Evolutionary conservation across 805 yeast genomes (phyloP), one percentile per base, ranked within the genome.

Genomic region (Sungouiella blattae): DNA sequence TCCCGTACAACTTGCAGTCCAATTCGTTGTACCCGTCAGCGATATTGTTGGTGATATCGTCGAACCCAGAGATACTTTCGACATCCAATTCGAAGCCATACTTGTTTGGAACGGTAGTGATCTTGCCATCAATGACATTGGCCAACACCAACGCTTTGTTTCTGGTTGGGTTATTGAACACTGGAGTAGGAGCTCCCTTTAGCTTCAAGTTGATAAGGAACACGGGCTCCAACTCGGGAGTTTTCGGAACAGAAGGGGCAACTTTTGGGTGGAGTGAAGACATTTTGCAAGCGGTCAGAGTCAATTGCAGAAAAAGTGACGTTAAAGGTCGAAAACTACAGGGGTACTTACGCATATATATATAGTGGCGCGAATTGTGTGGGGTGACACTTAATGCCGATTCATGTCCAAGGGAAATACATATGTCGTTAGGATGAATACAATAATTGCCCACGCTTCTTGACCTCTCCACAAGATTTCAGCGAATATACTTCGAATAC

Each of bases 1-100:
- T 69, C 21, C 76, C 67, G 44, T 62, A 73, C 35, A 77, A 39
- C 33, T 65, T 67, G 52, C 82, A 77, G 46, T 75, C 78, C 45
- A 77, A 59, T n/a, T 49, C 49, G 8, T 58, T 37, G 17, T 52
- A 41, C 4, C 47, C 47, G 4, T 55, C 47, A 11, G 50, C 52
- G n/a, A 58, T 48, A 24, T 54, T 52, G 18, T 55, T 47, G 14
- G 64, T 62, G 47, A 78, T 59, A 34, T 75, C 74, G 43, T 78
- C 85, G 40, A 56, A 55, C 4, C 84, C 83, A 14, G 27, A 31
- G 15, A 62, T 37, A 5, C 43, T 49, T 4, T 26, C 18, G 25
- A 50, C 56, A 7, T 62, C 64, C 29, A 62, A 52, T 39, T 61
- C 60, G 14, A 54, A 50, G 6, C 64, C 64, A 15, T 55, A 51